Conservation (phyloP, 192 early-diverging fungal genomes). For the Coemansia sp. region DNA sequence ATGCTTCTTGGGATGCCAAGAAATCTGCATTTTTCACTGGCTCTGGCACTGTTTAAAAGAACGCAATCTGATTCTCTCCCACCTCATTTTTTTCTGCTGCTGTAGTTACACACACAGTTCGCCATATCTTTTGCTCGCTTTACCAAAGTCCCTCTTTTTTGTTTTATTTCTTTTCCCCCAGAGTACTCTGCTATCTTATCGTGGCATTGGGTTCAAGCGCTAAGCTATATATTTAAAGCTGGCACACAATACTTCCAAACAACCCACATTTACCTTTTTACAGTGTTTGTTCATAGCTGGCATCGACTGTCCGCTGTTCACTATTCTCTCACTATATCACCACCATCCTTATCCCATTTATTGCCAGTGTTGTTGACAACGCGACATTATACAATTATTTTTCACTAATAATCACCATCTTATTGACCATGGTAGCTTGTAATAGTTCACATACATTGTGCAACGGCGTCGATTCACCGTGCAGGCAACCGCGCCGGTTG, state of each 20-base stretch:
- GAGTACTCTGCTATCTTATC: no score
- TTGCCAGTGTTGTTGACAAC: no score
- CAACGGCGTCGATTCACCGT: background rate
- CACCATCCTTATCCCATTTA: no score
- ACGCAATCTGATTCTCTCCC: constrained; percentile 11
- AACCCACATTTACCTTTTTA: no score
- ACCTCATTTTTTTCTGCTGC: background rate
- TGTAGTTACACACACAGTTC: no score
- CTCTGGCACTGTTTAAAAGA: constrained; percentile 11
- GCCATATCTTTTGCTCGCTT: background rate
- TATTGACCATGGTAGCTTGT: background rate
- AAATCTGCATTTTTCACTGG: constrained; percentile 12
- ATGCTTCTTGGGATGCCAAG: constrained; percentile 9
- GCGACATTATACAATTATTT: no score
- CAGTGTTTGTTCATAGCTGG: no score
- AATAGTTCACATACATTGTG: background rate
- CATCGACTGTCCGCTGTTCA: no score
- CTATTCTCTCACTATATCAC: no score
- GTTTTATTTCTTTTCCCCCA: background rate
- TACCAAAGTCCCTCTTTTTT: background rate
- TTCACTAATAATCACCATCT: background rate
- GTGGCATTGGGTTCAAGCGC: no score
- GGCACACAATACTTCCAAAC: no score
- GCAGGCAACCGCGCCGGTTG: background rate
- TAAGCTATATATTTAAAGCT: no score